These are phyloP conservation scores for Fraxinus latifolia DNA, from an alignment of 305 asterid genomes.

Conservation along the genomic window DNA sequence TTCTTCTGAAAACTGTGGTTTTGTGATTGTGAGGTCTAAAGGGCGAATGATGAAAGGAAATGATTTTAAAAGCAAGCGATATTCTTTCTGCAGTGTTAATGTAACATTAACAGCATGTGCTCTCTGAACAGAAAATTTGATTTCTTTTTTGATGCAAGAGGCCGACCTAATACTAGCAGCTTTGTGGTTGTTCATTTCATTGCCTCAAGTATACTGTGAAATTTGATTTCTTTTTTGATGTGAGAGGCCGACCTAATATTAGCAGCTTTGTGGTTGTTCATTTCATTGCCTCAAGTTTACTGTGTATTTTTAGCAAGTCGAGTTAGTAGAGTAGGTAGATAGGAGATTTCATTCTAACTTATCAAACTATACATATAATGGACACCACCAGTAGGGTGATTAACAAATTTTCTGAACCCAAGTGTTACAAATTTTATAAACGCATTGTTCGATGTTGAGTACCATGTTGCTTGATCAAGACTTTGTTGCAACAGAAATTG, in stretches of 20 bases:
- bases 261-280: background rate
- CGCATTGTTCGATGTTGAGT: background rate
- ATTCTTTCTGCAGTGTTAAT: background rate
- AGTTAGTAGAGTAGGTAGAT: background rate
- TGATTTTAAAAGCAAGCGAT: background rate
- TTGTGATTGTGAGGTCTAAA: background rate
- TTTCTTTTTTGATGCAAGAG: background rate
- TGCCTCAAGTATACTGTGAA: background rate
- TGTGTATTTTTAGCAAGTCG: background rate
- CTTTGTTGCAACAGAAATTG: background rate
- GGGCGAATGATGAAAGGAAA: background rate
- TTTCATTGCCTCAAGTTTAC: background rate
- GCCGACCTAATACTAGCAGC: background rate
- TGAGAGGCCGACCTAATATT: background rate
- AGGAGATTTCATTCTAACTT: background rate
- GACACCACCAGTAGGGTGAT: background rate
- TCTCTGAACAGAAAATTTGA: background rate
- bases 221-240: background rate
- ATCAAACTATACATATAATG: background rate
- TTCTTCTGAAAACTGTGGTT: background rate
- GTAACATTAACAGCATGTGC: background rate
- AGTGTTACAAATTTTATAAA: background rate
- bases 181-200: background rate
- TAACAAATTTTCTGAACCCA: background rate
- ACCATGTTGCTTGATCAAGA: background rate